These are phyloP conservation scores for Epicoccum nigrum DNA, from an alignment of 2,329 filamentous ascomycete genomes.

Conservation along the genomic window DNA sequence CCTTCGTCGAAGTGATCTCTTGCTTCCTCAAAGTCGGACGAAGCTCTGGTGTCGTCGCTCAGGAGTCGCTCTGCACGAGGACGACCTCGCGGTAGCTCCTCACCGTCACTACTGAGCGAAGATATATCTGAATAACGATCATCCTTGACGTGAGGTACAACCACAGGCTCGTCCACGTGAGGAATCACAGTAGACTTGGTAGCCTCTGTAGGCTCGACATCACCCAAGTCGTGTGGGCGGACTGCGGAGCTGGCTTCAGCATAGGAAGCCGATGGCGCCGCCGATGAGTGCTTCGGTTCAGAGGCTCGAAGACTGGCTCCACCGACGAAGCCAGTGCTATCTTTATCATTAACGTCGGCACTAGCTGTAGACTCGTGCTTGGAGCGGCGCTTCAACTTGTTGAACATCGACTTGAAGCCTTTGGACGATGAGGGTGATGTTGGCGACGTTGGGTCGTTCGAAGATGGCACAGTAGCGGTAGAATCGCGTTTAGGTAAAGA, in stretches of 20 bases:
- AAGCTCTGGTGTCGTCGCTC: conserved; percentile 43
- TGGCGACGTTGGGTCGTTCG: conserved; percentile 26
- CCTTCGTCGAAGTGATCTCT: conserved; percentile 58
- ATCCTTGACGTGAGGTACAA: conserved; percentile 16
- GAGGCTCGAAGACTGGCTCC: conserved; percentile 49
- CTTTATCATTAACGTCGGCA: conserved; percentile 23
- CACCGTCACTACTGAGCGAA: conserved; percentile 38
- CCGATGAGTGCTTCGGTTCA: conserved; percentile 23
- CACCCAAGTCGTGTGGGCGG: conserved; percentile 20
- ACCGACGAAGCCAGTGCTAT: conserved; percentile 50
- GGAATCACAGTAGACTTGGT: conserved; percentile 21
- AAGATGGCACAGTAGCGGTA: conserved; percentile 12
- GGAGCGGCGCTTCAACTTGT: conserved; percentile 48
- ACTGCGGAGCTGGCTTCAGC: conserved; percentile 12
- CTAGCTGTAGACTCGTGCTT: conserved; percentile 32
- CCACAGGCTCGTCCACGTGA: conserved; percentile 20
- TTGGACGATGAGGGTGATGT: conserved; percentile 42
- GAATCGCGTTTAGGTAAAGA: conserved; percentile 1
- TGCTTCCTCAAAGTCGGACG: conserved; percentile 59
- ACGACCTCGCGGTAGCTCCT: conserved; percentile 28
- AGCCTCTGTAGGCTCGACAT: conserved; percentile 19
- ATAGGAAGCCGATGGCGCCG: conserved; percentile 11
- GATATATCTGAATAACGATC: conserved; percentile 42
- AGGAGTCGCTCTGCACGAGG: conserved; percentile 25
- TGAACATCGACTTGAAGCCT: conserved; percentile 46